These are phyloP conservation scores for Aspergillus vadensis DNA, from an alignment of 2,329 filamentous ascomycete genomes.

Conservation along the genomic window DNA sequence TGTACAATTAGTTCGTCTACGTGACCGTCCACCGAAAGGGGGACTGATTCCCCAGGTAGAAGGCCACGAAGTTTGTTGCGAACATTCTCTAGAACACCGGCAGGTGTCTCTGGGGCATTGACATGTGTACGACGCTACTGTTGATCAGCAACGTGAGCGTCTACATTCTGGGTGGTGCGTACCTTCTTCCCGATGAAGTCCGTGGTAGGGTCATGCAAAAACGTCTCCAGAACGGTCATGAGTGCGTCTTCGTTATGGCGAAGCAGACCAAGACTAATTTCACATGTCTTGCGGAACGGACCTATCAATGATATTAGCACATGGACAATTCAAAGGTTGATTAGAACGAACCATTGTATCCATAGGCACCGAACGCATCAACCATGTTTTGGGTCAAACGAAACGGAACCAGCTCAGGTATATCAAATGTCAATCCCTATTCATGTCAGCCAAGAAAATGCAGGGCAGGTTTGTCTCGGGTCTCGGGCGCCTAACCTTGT, in stretches of 20 bases:
- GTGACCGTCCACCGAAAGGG: conserved; percentile 91
- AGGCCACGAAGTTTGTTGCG: conserved; percentile 82
- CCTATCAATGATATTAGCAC: conserved; percentile 42
- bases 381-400: conserved; percentile 98
- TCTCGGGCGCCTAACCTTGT: conserved; percentile 60
- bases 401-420: conserved; percentile 93
- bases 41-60: conserved; percentile 83
- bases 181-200: conserved; percentile 80
- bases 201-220: conserved; percentile 93
- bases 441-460: conserved; percentile 16
- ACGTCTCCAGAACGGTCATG: conserved; percentile 96
- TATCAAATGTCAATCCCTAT: conserved; percentile 82
- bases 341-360: conserved; percentile 67
- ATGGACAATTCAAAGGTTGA: background rate
- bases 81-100: conserved; percentile 87
- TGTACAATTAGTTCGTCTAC: conserved; percentile 92
- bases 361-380: conserved; percentile 92
- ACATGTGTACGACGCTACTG: conserved; percentile 53
- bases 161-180: conserved; percentile 11
- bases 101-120: conserved; percentile 65
- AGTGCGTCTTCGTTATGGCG: conserved; percentile 92
- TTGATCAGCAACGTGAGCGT: background rate
- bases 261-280: conserved; percentile 80
- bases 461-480: background rate
- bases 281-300: conserved; percentile 86